phyloP scores from a whole-genome alignment of 768 basidiomycete species.

The Hypsizygus marmoreus region DNA sequence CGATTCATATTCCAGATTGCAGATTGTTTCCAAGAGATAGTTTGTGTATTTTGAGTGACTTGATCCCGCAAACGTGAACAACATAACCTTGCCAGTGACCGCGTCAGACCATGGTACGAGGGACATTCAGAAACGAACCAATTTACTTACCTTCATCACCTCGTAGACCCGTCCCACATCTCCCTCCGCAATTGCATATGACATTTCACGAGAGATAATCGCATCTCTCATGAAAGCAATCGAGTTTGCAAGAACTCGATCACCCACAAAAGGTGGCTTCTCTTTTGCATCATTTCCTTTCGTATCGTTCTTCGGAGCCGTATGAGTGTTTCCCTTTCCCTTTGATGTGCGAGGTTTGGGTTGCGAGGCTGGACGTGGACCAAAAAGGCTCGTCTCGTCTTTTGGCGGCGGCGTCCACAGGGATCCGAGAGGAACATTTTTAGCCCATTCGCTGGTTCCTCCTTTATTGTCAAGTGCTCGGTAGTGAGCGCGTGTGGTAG shows the following conservation, averaged over 20 bases:
- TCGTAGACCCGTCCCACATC: constrained; percentile 35
- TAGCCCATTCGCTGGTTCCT: constrained; percentile 1
- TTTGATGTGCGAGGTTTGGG: neutral
- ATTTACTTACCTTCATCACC: constrained; percentile 34
- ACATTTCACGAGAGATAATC: constrained; percentile 26
- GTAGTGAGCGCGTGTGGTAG: constrained; percentile 13
- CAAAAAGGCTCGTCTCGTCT: no score
- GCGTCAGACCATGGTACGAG: no score
- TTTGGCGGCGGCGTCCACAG: neutral
- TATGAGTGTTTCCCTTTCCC: neutral
- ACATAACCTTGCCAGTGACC: no score
- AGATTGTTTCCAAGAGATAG: constrained; percentile 34
- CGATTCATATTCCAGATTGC: constrained; percentile 31
- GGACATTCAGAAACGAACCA: no score
- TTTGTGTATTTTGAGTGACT: constrained; percentile 29
- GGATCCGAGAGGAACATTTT: neutral
- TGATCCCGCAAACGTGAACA: constrained; percentile 35
- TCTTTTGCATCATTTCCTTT: neutral
- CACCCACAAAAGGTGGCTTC: constrained; percentile 11
- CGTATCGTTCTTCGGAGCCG: neutral
- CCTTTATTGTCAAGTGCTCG: constrained; percentile 4
- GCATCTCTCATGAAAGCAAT: constrained; percentile 27
- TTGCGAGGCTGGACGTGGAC: no score
- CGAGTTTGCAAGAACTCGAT: constrained; percentile 24
- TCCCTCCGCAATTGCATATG: constrained; percentile 29